Evolutionary conservation across 148 eudicot species (phyloP).

Genomic region (Vaccinium darrowii): DNA sequence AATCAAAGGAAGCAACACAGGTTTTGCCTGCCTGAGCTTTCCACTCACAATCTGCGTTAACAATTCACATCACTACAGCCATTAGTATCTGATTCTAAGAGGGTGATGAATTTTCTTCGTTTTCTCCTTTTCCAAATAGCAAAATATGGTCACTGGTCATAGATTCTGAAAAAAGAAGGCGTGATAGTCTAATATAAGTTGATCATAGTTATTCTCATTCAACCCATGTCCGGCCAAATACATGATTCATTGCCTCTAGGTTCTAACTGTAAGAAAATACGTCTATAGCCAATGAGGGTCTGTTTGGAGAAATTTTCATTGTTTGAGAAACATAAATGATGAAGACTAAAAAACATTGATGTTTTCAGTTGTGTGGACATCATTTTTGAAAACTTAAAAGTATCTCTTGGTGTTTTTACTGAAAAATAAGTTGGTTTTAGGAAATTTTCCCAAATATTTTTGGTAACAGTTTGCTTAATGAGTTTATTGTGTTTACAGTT

Average conservation of each 20-base stretch:
- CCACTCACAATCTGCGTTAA: slow-evolving; percentile 78
- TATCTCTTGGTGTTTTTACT: neutral
- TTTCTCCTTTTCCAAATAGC: neutral
- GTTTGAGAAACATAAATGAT: neutral
- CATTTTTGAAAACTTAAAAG: neutral
- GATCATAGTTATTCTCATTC: neutral
- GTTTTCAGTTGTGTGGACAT: neutral
- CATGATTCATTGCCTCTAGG: neutral
- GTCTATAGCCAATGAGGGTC: neutral
- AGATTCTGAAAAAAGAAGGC: neutral
- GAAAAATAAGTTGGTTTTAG: neutral
- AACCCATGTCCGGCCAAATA: neutral
- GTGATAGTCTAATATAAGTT: neutral
- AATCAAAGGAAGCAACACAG: slow-evolving; percentile 84
- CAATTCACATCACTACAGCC: neutral
- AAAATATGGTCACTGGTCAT: neutral
- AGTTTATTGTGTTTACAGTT: neutral
- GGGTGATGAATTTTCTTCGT: neutral
- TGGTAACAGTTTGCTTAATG: neutral
- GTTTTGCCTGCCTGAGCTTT: slow-evolving; percentile 84
- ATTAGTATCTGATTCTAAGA: slow-evolving; percentile 2
- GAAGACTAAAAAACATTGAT: neutral
- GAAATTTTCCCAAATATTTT: neutral
- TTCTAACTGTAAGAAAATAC: neutral
- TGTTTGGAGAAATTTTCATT: neutral